A percentile compares a stretch with the other conserved stretches of the same genome.
phyloP scores from a whole-genome alignment of 2,329 filamentous ascomycete genomes.

The Xylaria sp. region DNA sequence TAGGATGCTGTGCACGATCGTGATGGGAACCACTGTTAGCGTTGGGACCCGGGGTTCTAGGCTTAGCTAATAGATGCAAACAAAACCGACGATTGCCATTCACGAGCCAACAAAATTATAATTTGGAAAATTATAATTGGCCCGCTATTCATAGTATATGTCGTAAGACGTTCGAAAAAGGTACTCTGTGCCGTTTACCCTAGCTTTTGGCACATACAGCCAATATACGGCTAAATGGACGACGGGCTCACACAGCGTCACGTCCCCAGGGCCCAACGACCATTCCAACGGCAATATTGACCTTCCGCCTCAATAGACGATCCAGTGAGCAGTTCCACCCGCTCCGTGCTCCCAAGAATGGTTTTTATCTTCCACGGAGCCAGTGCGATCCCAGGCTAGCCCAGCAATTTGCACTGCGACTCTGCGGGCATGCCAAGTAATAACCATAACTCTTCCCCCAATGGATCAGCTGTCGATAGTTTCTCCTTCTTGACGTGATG shows the following conservation, averaged over 20 bases:
- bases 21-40: background rate
- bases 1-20: background rate
- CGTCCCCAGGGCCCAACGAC: conserved; percentile 39
- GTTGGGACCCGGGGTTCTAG: conserved; percentile 14
- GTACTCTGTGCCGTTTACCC: conserved; percentile 41
- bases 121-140: conserved; percentile 38
- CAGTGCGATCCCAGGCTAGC: conserved; percentile 25
- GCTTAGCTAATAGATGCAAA: conserved; percentile 3
- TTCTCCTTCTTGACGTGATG: conserved; percentile 32
- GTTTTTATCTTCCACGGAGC: conserved; percentile 28
- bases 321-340: conserved; percentile 5
- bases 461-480: conserved; percentile 34
- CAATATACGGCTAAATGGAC: conserved; percentile 50
- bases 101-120: background rate
- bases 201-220: conserved; percentile 37
- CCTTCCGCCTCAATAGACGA: conserved; percentile 11
- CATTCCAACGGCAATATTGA: conserved; percentile 40
- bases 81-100: conserved; percentile 18
- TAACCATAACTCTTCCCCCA: conserved; percentile 17
- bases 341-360: conserved; percentile 47
- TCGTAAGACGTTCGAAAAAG: conserved; percentile 36
- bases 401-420: conserved; percentile 22
- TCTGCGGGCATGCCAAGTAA: conserved; percentile 40
- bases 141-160: conserved; percentile 43
- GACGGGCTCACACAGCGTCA: conserved; percentile 40